Percentiles rank a stretch among this genome's conserved stretches.
These are phyloP conservation scores for Beta macrorhiza DNA, from an alignment of 179 eudicot species.

Conservation along the genomic window DNA sequence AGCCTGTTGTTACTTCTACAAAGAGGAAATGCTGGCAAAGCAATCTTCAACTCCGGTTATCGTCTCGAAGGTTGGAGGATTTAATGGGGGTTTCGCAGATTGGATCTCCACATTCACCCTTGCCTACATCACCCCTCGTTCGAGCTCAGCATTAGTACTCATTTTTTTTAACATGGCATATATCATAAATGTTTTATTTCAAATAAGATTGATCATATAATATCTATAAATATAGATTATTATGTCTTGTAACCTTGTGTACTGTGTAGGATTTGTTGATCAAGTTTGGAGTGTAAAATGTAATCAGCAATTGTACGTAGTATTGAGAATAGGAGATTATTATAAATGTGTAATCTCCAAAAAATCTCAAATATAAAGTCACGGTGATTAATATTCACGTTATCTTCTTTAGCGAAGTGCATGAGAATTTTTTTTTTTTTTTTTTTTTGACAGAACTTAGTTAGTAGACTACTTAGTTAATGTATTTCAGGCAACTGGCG, in stretches of 20 bases:
- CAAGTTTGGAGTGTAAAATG: constrained; percentile 4
- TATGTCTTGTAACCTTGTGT: not conserved
- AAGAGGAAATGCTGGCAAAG: constrained; percentile 54
- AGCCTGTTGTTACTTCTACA: constrained; percentile 21
- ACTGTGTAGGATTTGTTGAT: not conserved
- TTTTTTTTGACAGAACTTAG: no score
- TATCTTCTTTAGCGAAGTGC: no score
- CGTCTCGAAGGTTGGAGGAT: constrained; percentile 58
- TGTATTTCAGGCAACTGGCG: no score
- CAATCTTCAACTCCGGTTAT: constrained; percentile 53
- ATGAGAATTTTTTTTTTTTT: no score
- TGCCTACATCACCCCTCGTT: constrained; percentile 71
- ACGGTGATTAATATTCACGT: no score
- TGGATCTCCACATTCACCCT: constrained; percentile 76
- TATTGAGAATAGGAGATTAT: not conserved
- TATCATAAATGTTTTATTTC: no score
- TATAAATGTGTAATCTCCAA: not conserved
- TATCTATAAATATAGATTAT: not conserved
- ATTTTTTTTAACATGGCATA: not conserved
- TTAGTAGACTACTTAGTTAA: no score
- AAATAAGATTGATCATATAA: constrained; percentile 19
- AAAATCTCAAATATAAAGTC: no score
- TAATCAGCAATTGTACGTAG: constrained; percentile 11
- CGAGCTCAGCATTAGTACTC: constrained; percentile 34
- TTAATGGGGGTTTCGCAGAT: constrained; percentile 39